Evolutionary conservation across 2,329 filamentous ascomycete species (phyloP), one percentile per base, ranked within the genome.

Genomic region (Chaetomium strumarium): DNA sequence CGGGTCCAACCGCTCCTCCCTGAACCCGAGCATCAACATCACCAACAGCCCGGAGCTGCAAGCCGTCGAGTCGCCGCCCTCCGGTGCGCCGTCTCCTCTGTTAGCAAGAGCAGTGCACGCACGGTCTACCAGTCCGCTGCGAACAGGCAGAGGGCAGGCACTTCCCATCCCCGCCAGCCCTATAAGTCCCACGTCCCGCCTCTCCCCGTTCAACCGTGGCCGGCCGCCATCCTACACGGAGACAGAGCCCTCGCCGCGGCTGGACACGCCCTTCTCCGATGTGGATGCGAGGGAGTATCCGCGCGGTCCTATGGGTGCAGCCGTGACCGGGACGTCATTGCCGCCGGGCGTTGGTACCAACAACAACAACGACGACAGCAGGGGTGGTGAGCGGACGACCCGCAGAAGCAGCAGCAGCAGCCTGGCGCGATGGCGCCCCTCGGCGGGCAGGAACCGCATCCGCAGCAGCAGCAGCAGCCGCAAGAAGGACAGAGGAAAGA

Each of bases 241-340:
- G 53, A 74, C 73, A 1, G 72, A 75, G 53, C 73, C 73, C 0
- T 74, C 71, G 9, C 72, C 73, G 1, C 64, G 66, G 3, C 60
- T 70, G 1, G 55, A 53, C 4, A 42, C 55, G 2, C 58, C 58
- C 3, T 66, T 69, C 46, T 46, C 58, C 0, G 64, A 67, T 12
- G 58, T 66, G 13, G 57, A 62, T n/a, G 67, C 64, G 2, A 66
- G 63, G 47, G 10, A 34, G 11, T 12, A 14, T 34, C 68, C 67
- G 40, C 58, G 55, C 30, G 17, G 13, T n/a, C 2, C 33, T 10
- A 14, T 4, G 13, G n/a, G n/a, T 7, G 37, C 16, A 1, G 12
- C 14, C 3, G n/a, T 4, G 14, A 14, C 24, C 2, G 40, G 13
- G 14, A 1, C 40, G 9, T 47, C 34, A 9, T 31, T 39, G 10